Evolutionary conservation across 1,139 yeast species (phyloP).

Genomic region (Ashbya aceris): DNA sequence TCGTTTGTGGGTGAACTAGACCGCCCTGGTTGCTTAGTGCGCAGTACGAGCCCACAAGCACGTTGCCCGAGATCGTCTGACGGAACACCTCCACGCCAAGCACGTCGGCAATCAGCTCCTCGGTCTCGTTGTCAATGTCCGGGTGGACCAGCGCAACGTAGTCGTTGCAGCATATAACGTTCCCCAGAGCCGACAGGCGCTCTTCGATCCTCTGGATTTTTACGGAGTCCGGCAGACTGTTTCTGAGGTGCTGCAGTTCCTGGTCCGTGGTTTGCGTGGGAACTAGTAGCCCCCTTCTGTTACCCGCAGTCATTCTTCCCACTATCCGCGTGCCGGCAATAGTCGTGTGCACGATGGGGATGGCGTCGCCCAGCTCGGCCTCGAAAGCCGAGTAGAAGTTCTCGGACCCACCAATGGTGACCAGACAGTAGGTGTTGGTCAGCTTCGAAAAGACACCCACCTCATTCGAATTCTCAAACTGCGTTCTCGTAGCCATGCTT

Average conservation of each 20-base stretch:
- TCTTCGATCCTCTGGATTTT: constrained; percentile 97
- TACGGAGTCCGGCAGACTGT: constrained; percentile 92
- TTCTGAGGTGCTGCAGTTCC: constrained; percentile 94
- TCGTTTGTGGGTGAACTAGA: constrained; percentile 94
- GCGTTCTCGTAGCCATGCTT: constrained; percentile 50
- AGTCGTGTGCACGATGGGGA: constrained; percentile 94
- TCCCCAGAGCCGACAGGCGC: constrained; percentile 91
- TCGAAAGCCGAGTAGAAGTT: constrained; percentile 96
- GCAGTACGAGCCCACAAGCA: constrained; percentile 94
- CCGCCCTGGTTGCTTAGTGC: constrained; percentile 96
- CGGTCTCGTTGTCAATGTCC: constrained; percentile 97
- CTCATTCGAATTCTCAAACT: constrained; percentile 95
- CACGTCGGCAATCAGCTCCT: constrained; percentile 97
- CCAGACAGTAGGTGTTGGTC: constrained; percentile 92
- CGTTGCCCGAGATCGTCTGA: constrained; percentile 97
- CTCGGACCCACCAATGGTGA: constrained; percentile 96
- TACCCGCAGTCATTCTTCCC: constrained; percentile 98
- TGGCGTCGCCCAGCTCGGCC: constrained; percentile 92
- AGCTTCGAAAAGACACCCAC: constrained; percentile 96
- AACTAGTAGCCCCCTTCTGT: constrained; percentile 91
- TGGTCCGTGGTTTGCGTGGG: constrained; percentile 99
- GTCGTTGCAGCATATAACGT: constrained; percentile 97
- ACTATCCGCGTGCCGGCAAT: constrained; percentile 97
- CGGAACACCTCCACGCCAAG: constrained; percentile 98
- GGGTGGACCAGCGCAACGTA: constrained; percentile 99